Percentiles rank a stretch among this genome's conserved stretches.
Evolutionary conservation across 495 filamentous ascomycete genomes (phyloP).

Genomic region (Friedmanniomyces endolithicus): DNA sequence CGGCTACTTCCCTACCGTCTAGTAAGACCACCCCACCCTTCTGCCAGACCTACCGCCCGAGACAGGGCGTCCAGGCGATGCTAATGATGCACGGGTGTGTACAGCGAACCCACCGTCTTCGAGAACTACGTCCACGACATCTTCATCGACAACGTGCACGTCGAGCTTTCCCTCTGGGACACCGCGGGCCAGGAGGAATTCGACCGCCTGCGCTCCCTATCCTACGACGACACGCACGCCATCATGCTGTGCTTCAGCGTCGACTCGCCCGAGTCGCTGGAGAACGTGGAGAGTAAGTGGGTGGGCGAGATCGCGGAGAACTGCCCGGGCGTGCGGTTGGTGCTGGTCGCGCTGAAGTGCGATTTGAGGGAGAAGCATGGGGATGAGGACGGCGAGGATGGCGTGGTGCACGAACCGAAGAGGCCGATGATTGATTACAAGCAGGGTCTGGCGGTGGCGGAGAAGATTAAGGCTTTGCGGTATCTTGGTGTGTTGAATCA

Average conservation of each 20-base stretch:
- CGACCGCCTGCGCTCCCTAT: constrained; percentile 85
- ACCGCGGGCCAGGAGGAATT: constrained; percentile 99
- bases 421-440: constrained; percentile 79
- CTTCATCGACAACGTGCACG: constrained; percentile 91
- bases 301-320: constrained; percentile 95
- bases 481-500: constrained; percentile 71
- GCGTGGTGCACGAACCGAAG: constrained; percentile 39
- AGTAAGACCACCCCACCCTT: constrained; percentile 41
- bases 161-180: constrained; percentile 96
- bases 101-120: constrained; percentile 88
- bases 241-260: constrained; percentile 99
- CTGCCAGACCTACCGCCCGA: not conserved
- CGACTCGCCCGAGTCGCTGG: constrained; percentile 87
- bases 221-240: constrained; percentile 94
- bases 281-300: constrained; percentile 98
- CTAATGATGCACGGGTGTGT: not conserved
- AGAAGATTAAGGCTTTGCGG: constrained; percentile 74
- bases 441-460: constrained; percentile 82
- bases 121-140: constrained; percentile 99
- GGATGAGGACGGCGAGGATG: constrained; percentile 47
- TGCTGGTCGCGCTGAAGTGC: constrained; percentile 94
- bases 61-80: no score
- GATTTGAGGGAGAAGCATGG: constrained; percentile 67
- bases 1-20: constrained; percentile 97
- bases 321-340: constrained; percentile 84